Evolutionary conservation across 306 rosid genomes (phyloP).

Genomic region (Hylodesmum podocarpum): DNA sequence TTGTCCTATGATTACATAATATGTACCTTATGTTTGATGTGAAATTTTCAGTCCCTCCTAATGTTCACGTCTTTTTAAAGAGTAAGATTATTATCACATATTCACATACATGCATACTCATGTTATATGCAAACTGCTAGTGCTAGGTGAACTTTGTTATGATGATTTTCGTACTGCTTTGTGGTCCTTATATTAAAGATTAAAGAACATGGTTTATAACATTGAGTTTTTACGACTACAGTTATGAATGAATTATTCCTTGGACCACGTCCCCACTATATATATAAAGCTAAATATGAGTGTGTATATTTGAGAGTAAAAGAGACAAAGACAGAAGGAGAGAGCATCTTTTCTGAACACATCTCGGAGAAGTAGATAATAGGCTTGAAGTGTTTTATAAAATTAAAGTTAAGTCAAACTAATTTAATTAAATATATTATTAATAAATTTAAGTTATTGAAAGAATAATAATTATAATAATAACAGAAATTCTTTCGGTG

Average conservation of each 20-base stretch:
- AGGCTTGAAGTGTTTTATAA: no score
- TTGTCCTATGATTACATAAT: neutral
- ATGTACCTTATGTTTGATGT: no score
- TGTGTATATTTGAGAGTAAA: conserved; percentile 7
- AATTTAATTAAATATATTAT: no score
- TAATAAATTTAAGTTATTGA: no score
- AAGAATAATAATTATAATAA: no score
- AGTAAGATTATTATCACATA: neutral
- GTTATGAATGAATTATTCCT: conserved; percentile 39
- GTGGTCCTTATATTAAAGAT: conserved; percentile 39
- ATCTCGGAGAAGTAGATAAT: conserved; percentile 29
- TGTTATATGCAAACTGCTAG: neutral
- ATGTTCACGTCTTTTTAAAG: neutral
- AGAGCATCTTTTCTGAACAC: conserved; percentile 28
- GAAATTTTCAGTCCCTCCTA: neutral
- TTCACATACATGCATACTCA: neutral
- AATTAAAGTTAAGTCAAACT: no score
- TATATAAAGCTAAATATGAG: conserved; percentile 7
- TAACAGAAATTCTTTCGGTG: no score
- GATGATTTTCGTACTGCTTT: neutral
- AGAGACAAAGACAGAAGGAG: conserved; percentile 28
- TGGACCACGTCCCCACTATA: conserved; percentile 47
- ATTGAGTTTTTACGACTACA: conserved; percentile 13
- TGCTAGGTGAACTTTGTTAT: conserved; percentile 2
- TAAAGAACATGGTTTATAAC: conserved; percentile 5